Percentiles rank a stretch among this genome's conserved stretches.
Evolutionary conservation across 2,329 filamentous ascomycete species (phyloP).

Genomic region (Monilinia aucupariae): DNA sequence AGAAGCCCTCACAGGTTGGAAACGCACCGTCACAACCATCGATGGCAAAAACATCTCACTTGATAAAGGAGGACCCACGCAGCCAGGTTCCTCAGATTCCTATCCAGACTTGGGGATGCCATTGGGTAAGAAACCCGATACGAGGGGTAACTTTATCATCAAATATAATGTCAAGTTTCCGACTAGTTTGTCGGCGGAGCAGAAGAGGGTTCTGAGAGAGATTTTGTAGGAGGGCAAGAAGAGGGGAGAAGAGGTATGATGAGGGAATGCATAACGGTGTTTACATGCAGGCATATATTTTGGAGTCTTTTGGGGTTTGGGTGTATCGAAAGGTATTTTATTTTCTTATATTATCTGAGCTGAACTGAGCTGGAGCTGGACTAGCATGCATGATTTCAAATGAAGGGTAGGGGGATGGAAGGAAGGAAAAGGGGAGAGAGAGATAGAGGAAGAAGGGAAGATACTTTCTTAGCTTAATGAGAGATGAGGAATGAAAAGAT

Average conservation of each 20-base stretch:
- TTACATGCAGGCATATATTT: not conserved
- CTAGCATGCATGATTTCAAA: not conserved
- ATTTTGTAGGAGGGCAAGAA: constrained; percentile 51
- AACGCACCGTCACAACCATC: constrained; percentile 84
- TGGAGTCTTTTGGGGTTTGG: not conserved
- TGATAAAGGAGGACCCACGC: constrained; percentile 76
- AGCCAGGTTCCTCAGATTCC: constrained; percentile 72
- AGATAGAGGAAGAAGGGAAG: too few relatives aligned
- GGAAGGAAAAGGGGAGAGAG: not conserved
- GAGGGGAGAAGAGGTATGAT: not conserved
- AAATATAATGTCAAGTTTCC: constrained; percentile 94
- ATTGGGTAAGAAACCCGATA: constrained; percentile 78
- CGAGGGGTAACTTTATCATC: constrained; percentile 83
- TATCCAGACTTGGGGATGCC: constrained; percentile 93
- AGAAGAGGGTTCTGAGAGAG: constrained; percentile 76
- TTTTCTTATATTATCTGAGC: not conserved
- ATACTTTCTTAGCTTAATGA: not conserved
- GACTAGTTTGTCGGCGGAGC: constrained; percentile 63
- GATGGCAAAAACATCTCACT: constrained; percentile 81
- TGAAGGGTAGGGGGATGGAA: not conserved
- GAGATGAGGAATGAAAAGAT: not conserved
- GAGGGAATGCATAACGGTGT: not conserved
- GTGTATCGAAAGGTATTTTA: not conserved
- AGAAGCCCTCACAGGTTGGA: constrained; percentile 92
- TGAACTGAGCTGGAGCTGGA: not conserved